phyloP scores from a whole-genome alignment of 2,329 filamentous ascomycete species.

The Microdochium trichocladiopsis region DNA sequence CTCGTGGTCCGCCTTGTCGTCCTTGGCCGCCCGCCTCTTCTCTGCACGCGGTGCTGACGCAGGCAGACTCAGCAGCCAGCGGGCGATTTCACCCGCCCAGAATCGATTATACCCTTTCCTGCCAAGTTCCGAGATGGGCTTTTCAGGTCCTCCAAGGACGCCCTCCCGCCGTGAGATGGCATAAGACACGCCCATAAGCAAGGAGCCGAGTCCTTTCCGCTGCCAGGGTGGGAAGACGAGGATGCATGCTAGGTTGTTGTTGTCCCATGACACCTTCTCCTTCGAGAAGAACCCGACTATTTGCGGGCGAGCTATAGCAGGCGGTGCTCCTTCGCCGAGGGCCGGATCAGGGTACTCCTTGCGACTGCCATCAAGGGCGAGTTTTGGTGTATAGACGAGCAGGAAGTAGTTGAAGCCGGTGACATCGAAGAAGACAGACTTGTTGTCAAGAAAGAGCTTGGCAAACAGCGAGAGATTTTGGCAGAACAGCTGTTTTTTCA shows the following conservation, averaged over 20 bases:
- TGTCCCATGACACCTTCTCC: constrained; percentile 98
- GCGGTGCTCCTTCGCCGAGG: constrained; percentile 4
- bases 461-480: constrained; percentile 95
- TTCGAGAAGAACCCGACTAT: constrained; percentile 98
- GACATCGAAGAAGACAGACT: constrained; percentile 97
- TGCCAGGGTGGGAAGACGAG: constrained; percentile 95
- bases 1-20: constrained; percentile 19
- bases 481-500: constrained; percentile 64
- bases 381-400: constrained; percentile 61
- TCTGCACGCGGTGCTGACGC: constrained; percentile 23
- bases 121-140: constrained; percentile 82
- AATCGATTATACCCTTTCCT: constrained; percentile 75
- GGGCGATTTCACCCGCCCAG: constrained; percentile 78
- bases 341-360: constrained; percentile 2
- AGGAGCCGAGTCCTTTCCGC: constrained; percentile 75
- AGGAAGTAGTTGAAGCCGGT: constrained; percentile 92
- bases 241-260: constrained; percentile 96
- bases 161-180: constrained; percentile 81
- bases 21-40: background rate
- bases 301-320: constrained; percentile 29
- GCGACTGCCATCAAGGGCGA: constrained; percentile 2
- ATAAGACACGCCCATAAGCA: constrained; percentile 91
- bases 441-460: constrained; percentile 96
- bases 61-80: constrained; percentile 50
- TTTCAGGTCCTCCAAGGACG: constrained; percentile 85